Conservation (phyloP, 345 rosid genomes). For the Erucastrum elatum region DNA sequence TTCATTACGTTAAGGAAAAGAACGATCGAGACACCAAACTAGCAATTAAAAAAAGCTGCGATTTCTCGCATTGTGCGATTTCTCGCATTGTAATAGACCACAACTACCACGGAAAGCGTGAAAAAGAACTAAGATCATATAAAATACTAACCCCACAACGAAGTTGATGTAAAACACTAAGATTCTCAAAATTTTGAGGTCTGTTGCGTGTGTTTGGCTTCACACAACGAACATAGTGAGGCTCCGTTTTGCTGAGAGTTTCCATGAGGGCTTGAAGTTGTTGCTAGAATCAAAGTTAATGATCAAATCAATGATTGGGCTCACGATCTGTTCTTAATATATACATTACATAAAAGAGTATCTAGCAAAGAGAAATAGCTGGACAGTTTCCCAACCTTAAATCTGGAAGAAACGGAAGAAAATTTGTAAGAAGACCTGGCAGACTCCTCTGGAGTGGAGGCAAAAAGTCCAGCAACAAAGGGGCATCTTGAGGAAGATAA, state of each 20-base stretch:
- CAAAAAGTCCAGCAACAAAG: conserved; percentile 81
- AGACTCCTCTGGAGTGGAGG: conserved; percentile 64
- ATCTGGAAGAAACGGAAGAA: conserved; percentile 94
- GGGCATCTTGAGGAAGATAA: conserved; percentile 83
- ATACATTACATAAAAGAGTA: neutral
- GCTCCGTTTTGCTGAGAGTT: conserved; percentile 88
- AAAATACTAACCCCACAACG: conserved; percentile 90
- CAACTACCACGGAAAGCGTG: conserved; percentile 4
- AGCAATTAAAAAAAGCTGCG: neutral
- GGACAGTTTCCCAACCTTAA: conserved; percentile 60
- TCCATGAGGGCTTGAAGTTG: conserved; percentile 99
- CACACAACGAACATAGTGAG: conserved; percentile 98
- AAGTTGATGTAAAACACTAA: conserved; percentile 81
- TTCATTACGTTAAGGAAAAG: conserved; percentile 6
- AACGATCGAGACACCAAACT: conserved; percentile 9
- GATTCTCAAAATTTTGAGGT: conserved; percentile 88
- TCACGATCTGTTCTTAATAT: conserved; percentile 4
- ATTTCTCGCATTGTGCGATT: neutral
- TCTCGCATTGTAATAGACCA: conserved; percentile 4
- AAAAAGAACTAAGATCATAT: conserved; percentile 19
- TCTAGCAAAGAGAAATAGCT: conserved; percentile 11
- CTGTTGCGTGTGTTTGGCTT: conserved; percentile 91
- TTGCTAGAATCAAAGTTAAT: conserved; percentile 55
- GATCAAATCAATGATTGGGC: conserved; percentile 15
- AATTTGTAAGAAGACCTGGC: conserved; percentile 94